Percentiles rank a stretch among this genome's conserved stretches.
phyloP scores from a whole-genome alignment of 2,329 filamentous ascomycete species.

The Basipetospora chlamydospora region DNA sequence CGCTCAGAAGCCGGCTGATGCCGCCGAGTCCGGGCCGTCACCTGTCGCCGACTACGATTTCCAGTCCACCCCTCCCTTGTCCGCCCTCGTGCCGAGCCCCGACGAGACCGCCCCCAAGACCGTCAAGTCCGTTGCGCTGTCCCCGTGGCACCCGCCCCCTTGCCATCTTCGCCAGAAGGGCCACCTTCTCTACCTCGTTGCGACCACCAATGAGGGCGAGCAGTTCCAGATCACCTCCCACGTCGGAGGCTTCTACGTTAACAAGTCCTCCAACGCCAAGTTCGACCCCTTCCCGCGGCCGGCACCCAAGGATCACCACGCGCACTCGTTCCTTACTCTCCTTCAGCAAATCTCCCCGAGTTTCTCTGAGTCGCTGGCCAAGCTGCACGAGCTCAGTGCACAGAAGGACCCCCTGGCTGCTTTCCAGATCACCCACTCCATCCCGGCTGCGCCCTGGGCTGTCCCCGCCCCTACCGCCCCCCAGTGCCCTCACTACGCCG shows the following conservation, averaged over 20 bases:
- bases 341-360: conserved; percentile 69
- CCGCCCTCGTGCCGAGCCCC: conserved; percentile 54
- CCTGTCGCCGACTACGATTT: conserved; percentile 63
- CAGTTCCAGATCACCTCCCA: conserved; percentile 88
- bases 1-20: conserved; percentile 21
- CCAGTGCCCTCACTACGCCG: conserved; percentile 58
- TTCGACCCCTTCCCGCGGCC: conserved; percentile 80
- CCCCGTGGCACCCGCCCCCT: conserved; percentile 91
- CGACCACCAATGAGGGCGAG: conserved; percentile 88
- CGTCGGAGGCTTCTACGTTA: conserved; percentile 91
- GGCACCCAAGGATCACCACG: conserved; percentile 60
- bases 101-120: conserved; percentile 68
- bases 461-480: conserved; percentile 55
- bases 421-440: conserved; percentile 91
- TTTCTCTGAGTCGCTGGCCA: conserved; percentile 61
- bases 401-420: conserved; percentile 77
- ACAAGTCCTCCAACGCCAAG: conserved; percentile 87
- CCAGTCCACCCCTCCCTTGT: conserved; percentile 49
- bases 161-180: conserved; percentile 82
- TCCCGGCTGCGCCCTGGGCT: conserved; percentile 84
- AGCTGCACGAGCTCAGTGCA: conserved; percentile 73
- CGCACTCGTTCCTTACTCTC: conserved; percentile 76
- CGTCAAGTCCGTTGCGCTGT: conserved; percentile 75
- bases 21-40: conserved; percentile 22
- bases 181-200: conserved; percentile 77